These are phyloP conservation scores for Periconia macrospinosa DNA, from an alignment of 2,329 filamentous ascomycete genomes.

Conservation along the genomic window DNA sequence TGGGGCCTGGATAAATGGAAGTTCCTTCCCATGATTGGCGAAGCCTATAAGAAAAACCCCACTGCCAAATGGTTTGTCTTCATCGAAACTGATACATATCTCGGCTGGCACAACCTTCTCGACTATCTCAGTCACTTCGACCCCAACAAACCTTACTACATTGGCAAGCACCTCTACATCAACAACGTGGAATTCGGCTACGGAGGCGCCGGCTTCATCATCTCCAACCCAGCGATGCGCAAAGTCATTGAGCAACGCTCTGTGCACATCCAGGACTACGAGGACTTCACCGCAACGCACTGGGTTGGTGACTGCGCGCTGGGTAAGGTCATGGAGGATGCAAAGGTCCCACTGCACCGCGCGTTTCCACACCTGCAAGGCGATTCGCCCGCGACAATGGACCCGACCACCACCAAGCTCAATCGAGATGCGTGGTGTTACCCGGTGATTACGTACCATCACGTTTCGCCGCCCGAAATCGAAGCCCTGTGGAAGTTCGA, in stretches of 20 bases:
- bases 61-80: conserved; percentile 44
- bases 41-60: conserved; percentile 44
- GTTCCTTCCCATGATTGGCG: conserved; percentile 58
- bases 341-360: conserved; percentile 38
- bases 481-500: conserved; percentile 44
- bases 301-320: conserved; percentile 46
- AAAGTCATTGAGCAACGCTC: conserved; percentile 37
- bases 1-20: conserved; percentile 64
- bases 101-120: conserved; percentile 44
- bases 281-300: conserved; percentile 38
- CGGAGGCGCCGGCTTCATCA: conserved; percentile 49
- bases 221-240: conserved; percentile 46
- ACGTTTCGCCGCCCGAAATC: conserved; percentile 41
- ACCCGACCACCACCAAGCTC: conserved; percentile 40
- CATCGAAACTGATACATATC: conserved; percentile 42
- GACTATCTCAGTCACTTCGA: conserved; percentile 45
- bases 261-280: conserved; percentile 34
- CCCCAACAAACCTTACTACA: conserved; percentile 43
- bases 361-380: conserved; percentile 51
- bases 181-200: conserved; percentile 50
- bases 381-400: conserved; percentile 46
- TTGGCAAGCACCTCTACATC: conserved; percentile 49
- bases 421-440: conserved; percentile 47
- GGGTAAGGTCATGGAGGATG: conserved; percentile 41
- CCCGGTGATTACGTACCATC: conserved; percentile 47